phyloP scores from a whole-genome alignment of 2,329 filamentous ascomycete genomes.

The Colletotrichum neosansevieriae region DNA sequence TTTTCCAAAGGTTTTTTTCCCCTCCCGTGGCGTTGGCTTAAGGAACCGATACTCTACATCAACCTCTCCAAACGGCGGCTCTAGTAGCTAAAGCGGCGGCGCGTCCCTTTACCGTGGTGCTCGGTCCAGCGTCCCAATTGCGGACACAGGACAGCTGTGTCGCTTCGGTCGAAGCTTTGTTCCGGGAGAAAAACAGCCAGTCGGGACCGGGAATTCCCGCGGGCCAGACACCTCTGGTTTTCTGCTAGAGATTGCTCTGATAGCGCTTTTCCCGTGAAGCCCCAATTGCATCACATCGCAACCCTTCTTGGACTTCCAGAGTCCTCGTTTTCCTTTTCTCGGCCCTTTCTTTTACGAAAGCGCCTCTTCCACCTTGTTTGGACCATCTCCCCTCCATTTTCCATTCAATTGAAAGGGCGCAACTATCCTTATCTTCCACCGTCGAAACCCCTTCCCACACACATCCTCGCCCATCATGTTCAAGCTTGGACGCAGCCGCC shows the following conservation, averaged over 20 bases:
- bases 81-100: neutral
- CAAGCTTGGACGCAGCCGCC: slow-evolving; percentile 84
- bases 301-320: slow-evolving; percentile 6
- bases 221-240: slow-evolving; percentile 38
- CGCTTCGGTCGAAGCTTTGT: slow-evolving; percentile 38
- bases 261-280: slow-evolving; percentile 35
- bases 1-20: neutral
- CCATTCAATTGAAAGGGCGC: slow-evolving; percentile 27
- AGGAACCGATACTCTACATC: too few relatives aligned
- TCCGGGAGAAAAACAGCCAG: slow-evolving; percentile 34
- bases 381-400: slow-evolving; percentile 25
- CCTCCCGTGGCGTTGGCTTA: too few relatives aligned
- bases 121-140: slow-evolving; percentile 6
- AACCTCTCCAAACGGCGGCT: too few relatives aligned
- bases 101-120: slow-evolving; percentile 18
- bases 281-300: slow-evolving; percentile 40
- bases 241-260: slow-evolving; percentile 36
- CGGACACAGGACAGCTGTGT: slow-evolving; percentile 23
- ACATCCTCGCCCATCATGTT: slow-evolving; percentile 72
- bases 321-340: slow-evolving; percentile 31
- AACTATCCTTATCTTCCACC: slow-evolving; percentile 1
- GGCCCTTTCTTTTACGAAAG: slow-evolving; percentile 31
- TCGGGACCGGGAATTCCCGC: slow-evolving; percentile 39
- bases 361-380: slow-evolving; percentile 19
- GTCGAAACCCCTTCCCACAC: slow-evolving; percentile 13